Percentiles rank a stretch among this genome's conserved stretches.
Evolutionary conservation across 164 flowering plant species (phyloP).

Genomic region (Aristolochia contorta): DNA sequence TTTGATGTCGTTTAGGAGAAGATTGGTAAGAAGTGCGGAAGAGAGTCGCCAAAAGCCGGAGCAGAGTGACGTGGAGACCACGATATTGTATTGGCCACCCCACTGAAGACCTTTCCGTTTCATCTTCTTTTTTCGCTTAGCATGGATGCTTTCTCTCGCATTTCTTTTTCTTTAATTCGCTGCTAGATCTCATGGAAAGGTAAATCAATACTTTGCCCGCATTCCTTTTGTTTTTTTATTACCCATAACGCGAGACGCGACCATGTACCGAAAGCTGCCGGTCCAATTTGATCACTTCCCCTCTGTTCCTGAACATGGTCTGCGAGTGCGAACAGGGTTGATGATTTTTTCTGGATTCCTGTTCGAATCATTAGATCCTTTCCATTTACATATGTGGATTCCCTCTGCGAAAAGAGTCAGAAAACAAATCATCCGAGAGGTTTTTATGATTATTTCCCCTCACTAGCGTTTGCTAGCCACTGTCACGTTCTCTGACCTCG

Average conservation of each 20-base stretch:
- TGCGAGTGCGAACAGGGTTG: background rate
- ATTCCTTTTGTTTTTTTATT: background rate
- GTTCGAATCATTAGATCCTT: background rate
- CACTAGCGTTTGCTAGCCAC: background rate
- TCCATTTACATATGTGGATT: background rate
- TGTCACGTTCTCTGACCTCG: background rate
- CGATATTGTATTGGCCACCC: slow-evolving; percentile 3
- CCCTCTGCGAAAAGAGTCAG: background rate
- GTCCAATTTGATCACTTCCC: background rate
- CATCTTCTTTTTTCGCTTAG: background rate
- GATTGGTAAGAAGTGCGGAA: slow-evolving; percentile 1
- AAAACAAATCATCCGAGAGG: background rate
- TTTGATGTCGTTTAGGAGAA: background rate
- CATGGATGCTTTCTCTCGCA: background rate
- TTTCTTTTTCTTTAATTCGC: background rate
- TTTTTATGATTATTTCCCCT: background rate
- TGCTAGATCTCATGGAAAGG: background rate
- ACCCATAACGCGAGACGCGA: too few species aligned
- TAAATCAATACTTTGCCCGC: background rate
- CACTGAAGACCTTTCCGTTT: background rate
- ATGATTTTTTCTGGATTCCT: background rate
- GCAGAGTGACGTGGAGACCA: slow-evolving; percentile 6
- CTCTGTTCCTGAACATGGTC: background rate
- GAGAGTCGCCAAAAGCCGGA: slow-evolving; percentile 1
- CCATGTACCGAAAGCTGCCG: too few species aligned